These are phyloP conservation scores for Kodamaea arcana DNA, from an alignment of 1,139 yeast genomes.

Conservation along the genomic window DNA sequence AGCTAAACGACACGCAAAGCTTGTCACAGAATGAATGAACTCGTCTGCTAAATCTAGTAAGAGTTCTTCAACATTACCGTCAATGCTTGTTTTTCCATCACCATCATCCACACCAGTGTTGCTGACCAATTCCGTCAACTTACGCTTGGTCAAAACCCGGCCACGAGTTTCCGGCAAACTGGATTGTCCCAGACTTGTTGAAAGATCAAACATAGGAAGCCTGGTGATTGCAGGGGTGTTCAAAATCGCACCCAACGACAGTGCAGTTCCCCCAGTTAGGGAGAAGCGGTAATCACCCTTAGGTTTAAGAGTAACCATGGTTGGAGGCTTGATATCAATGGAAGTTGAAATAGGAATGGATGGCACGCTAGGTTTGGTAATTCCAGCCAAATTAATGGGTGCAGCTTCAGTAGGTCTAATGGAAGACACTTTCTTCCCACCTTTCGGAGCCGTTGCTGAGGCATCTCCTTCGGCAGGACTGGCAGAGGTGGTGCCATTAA, in stretches of 20 bases:
- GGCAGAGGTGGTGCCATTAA: conserved; percentile 8
- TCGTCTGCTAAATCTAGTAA: conserved; percentile 93
- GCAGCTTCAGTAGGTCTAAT: conserved; percentile 12
- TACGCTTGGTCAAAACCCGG: conserved; percentile 82
- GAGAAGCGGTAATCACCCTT: conserved; percentile 63
- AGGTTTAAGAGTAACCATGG: conserved; percentile 57
- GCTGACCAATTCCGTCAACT: conserved; percentile 78
- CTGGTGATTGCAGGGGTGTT: conserved; percentile 72
- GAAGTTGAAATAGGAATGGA: conserved; percentile 69
- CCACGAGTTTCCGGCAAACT: conserved; percentile 54
- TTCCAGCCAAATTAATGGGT: conserved; percentile 36
- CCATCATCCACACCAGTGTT: conserved; percentile 82
- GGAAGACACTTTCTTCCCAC: conserved; percentile 5
- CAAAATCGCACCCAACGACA: conserved; percentile 54
- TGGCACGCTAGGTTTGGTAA: conserved; percentile 65
- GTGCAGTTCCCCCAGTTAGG: conserved; percentile 80
- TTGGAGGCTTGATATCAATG: conserved; percentile 61
- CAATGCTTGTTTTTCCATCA: conserved; percentile 85
- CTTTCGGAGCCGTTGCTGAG: conserved; percentile 2
- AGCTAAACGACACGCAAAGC: conserved; percentile 91
- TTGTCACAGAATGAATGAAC: conserved; percentile 83
- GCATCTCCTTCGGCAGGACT: conserved; percentile 4
- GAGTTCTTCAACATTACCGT: conserved; percentile 93
- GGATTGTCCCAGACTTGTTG: conserved; percentile 34
- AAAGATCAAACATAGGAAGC: conserved; percentile 79